Evolutionary conservation across 768 basidiomycete species (phyloP), one percentile per base, ranked within the genome.

Genomic region (Tricholoma flavovirens): DNA sequence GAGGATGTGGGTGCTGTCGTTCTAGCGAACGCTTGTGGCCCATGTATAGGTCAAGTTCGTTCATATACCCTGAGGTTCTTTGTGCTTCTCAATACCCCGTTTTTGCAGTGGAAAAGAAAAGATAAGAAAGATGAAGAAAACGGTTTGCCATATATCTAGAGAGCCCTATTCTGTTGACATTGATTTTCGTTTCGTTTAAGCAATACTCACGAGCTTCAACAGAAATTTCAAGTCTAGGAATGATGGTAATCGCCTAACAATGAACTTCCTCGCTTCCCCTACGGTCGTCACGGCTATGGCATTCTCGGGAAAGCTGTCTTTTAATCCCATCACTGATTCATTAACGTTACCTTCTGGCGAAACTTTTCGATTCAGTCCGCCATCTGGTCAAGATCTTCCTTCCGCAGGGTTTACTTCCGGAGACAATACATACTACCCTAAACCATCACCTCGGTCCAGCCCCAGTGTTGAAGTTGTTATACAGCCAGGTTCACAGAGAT

Each of bases 201-300:
- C 94, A 10, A 98, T 98, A 61, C 71, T 99, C 56, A 98, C 96
- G 0, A 97, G 93, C 36, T 98, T 98, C 81, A 98, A 99, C 72
- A 84, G 96, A 70, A 81, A 78, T 70, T 76, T 75, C 81, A 94
- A 93, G 74, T 93, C 94, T 2, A 83, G 97, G 62, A 99, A 99
- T 68, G 97, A 99, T 66, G 97, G 95, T 21, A 98, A 98, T 69
- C 77, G 81, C 36, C 77, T 86, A 54, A 98, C 95, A 14, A 92
- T 96, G 93, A 98, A 98, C 72, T 98, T 99, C 77, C 81, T 99
- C 56, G 93, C 96, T 7, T 98, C 95, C 4, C 97, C 97, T 0
- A 96, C 94, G 32, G 80, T 97, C 56, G 97, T 98, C 17, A 98
- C 97, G 19, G 97, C 97, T 1, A 93, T 96, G 92, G 86, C 95